Base-by-base conservation (phyloP, 805 yeast species). In the Candida insectorum region DNA sequence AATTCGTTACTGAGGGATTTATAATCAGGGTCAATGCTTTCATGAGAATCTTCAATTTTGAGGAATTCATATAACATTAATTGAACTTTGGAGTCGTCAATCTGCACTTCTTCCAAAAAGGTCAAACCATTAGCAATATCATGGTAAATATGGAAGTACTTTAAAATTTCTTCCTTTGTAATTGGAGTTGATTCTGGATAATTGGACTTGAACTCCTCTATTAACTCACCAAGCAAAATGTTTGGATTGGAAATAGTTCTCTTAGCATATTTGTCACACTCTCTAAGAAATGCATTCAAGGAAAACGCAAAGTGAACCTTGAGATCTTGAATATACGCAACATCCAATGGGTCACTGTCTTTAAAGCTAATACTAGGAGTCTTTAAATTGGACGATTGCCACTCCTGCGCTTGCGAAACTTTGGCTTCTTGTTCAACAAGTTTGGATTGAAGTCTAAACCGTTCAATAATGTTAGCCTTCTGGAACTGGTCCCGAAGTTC, bases 101-200 rank as follows among this genome's bases (percentile, higher is more conserved):
- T 50, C 17, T 45, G 31, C 29, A 65, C 37, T 20, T 58, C 62
- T 24, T 56, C 60, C 30, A 53, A 46, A 28, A 41, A 44, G 10
- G 49, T 43, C 2, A 46, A 22, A 26, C 47, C 50, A 37, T 59
- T 55, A 39, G 51, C 50, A n/a, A 64, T 39, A 5, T 54, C 50
- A 42, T 53, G 52, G 41, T 45, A 61, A 11, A 61, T 39, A 24
- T 51, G 54, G 41, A 53, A 57, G 28, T 43, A 43, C 12, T 37
- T 38, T 33, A 52, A 45, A 5, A 62, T 52, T 20, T 60, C 64
- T 16, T 47, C 45, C 19, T 43, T 45, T 3, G 58, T 39, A 20
- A 58, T 26, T 4, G 61, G 53, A 10, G 25, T 39, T 25, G 37
- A 24, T 11, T 43, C 40, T 5, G 55, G 52, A 37, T 55, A 41